A percentile compares a stretch with the other conserved stretches of the same genome.
Evolutionary conservation across 2,329 filamentous ascomycete genomes (phyloP).

Genomic region (Xylaria sp.): DNA sequence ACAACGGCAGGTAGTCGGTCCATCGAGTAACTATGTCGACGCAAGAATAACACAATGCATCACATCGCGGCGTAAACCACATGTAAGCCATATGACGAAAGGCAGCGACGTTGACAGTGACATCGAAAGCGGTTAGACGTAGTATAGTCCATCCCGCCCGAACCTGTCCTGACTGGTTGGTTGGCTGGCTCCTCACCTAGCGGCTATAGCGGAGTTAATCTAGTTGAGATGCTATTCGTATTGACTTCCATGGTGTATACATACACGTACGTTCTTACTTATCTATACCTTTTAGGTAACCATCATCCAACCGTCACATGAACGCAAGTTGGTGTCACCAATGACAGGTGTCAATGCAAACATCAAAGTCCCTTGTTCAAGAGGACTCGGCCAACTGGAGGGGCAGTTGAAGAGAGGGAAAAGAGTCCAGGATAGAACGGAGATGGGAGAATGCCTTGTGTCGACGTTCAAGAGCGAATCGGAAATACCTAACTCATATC

Average conservation of each 20-base stretch:
- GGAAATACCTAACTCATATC: constrained; percentile 1
- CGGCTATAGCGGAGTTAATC: background rate
- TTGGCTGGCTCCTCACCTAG: background rate
- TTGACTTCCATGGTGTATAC: background rate
- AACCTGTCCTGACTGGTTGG: background rate
- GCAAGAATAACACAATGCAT: background rate
- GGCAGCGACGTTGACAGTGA: constrained; percentile 4
- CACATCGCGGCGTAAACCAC: background rate
- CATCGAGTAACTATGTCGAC: background rate
- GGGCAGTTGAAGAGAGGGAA: background rate
- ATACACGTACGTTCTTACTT: background rate
- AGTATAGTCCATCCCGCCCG: background rate
- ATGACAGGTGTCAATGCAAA: background rate
- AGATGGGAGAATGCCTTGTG: constrained; percentile 7
- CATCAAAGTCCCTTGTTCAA: background rate
- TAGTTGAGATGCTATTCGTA: background rate
- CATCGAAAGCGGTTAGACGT: constrained; percentile 1
- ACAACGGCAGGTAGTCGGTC: background rate
- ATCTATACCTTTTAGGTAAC: background rate
- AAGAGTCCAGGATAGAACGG: background rate
- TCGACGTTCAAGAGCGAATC: constrained; percentile 7
- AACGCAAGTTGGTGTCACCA: constrained; percentile 18
- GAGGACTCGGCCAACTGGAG: background rate
- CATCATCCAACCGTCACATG: constrained; percentile 1
- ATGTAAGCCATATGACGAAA: background rate